These are phyloP conservation scores for Colletotrichum musae DNA, from an alignment of 2,329 filamentous ascomycete genomes.

Conservation along the genomic window DNA sequence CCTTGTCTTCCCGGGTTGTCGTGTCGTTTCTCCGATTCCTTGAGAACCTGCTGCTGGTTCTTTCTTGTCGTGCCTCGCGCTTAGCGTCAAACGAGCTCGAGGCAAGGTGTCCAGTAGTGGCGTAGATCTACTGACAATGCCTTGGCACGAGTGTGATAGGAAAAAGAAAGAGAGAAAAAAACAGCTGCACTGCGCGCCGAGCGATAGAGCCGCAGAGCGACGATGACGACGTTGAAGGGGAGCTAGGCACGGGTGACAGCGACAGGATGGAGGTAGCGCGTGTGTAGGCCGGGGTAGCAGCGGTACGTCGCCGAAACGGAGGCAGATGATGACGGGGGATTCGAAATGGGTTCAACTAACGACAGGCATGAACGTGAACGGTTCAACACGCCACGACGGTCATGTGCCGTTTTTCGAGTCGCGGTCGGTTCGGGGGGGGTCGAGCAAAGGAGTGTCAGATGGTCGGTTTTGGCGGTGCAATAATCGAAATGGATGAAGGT, in stretches of 20 bases:
- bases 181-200: constrained; percentile 1
- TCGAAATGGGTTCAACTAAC: background rate
- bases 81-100: constrained; percentile 30
- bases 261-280: constrained; percentile 10
- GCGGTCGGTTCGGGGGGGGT: background rate
- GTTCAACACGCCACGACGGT: constrained; percentile 23
- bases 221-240: constrained; percentile 34
- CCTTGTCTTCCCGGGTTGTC: background rate
- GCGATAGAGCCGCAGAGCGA: constrained; percentile 15
- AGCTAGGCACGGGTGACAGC: constrained; percentile 10
- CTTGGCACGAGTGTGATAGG: constrained; percentile 23
- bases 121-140: constrained; percentile 31
- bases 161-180: background rate
- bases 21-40: background rate
- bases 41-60: constrained; percentile 9
- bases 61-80: constrained; percentile 9
- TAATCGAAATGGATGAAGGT: constrained; percentile 13
- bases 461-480: constrained; percentile 7
- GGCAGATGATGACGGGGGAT: constrained; percentile 20
- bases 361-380: constrained; percentile 5
- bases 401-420: constrained; percentile 26
- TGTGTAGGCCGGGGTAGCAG: constrained; percentile 15
- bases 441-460: constrained; percentile 33
- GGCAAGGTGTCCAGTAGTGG: constrained; percentile 35
- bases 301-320: constrained; percentile 23